These are phyloP conservation scores for Neonectria coccinea DNA, from an alignment of 2,329 filamentous ascomycete genomes.

Conservation along the genomic window DNA sequence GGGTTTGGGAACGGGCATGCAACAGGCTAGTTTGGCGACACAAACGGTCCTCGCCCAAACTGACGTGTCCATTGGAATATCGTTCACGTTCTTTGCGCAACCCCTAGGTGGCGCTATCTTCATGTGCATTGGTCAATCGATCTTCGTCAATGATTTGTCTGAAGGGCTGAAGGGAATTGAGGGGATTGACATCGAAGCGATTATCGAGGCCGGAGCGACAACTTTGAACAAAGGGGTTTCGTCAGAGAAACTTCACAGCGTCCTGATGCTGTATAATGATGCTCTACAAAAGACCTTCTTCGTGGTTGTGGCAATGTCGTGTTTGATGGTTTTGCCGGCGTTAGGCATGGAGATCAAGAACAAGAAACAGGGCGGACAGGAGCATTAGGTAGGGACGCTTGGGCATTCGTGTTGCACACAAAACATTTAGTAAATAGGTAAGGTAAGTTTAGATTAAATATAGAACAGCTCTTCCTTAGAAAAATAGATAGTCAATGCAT, in stretches of 20 bases:
- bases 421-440: neutral
- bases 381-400: neutral
- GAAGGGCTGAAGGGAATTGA: slow-evolving; percentile 4
- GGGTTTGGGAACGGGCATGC: slow-evolving; percentile 60
- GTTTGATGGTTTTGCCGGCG: slow-evolving; percentile 20
- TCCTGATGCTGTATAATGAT: slow-evolving; percentile 23
- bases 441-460: neutral
- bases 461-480: neutral
- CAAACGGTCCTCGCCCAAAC: slow-evolving; percentile 61
- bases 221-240: neutral
- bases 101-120: slow-evolving; percentile 22
- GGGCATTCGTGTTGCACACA: neutral
- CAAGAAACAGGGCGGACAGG: slow-evolving; percentile 13
- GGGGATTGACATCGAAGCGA: neutral
- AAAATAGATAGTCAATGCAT: neutral
- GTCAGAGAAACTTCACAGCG: neutral
- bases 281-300: slow-evolving; percentile 24
- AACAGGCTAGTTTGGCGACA: slow-evolving; percentile 58
- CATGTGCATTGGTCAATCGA: slow-evolving; percentile 22
- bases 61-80: slow-evolving; percentile 59
- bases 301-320: slow-evolving; percentile 16
- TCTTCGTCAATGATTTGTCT: slow-evolving; percentile 25
- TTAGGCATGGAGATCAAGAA: slow-evolving; percentile 32
- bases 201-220: slow-evolving; percentile 9
- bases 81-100: slow-evolving; percentile 25